phyloP scores from a whole-genome alignment of 2,329 filamentous ascomycete genomes.

The Cytospora schulzeri region DNA sequence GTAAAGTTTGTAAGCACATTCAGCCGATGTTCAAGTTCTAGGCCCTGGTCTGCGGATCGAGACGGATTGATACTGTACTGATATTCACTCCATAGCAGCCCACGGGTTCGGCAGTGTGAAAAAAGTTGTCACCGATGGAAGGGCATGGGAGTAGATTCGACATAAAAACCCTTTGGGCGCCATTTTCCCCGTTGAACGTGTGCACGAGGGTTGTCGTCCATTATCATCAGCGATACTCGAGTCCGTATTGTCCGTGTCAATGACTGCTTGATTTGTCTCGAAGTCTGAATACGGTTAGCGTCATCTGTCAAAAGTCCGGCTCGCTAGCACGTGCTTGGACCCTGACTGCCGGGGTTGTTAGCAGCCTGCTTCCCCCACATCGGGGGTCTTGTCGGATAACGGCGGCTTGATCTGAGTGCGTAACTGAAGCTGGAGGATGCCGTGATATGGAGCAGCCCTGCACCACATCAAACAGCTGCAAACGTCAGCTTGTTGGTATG shows the following conservation, averaged over 20 bases:
- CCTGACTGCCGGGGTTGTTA: not conserved
- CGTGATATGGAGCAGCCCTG: not conserved
- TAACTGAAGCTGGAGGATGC: not conserved
- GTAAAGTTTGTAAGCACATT: not conserved
- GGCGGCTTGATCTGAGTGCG: too few species aligned
- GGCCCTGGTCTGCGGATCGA: not conserved
- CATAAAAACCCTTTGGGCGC: not conserved
- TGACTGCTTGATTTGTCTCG: constrained; percentile 14
- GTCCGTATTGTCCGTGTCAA: not conserved
- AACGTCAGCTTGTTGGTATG: not conserved
- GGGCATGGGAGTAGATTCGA: not conserved
- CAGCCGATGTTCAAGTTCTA: not conserved
- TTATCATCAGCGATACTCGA: not conserved
- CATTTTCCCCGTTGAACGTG: not conserved
- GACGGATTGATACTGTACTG: not conserved
- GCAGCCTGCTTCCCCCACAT: too few species aligned
- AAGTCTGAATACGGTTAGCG: not conserved
- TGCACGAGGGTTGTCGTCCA: not conserved
- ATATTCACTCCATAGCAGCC: too few species aligned
- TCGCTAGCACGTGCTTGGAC: not conserved
- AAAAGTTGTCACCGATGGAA: not conserved
- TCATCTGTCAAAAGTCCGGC: constrained; percentile 1
- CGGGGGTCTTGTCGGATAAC: too few species aligned
- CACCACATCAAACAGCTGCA: not conserved
- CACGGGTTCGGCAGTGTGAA: not conserved